Evolutionary conservation across 2,329 filamentous ascomycete species (phyloP).

Genomic region (Ascochyta pisi): DNA sequence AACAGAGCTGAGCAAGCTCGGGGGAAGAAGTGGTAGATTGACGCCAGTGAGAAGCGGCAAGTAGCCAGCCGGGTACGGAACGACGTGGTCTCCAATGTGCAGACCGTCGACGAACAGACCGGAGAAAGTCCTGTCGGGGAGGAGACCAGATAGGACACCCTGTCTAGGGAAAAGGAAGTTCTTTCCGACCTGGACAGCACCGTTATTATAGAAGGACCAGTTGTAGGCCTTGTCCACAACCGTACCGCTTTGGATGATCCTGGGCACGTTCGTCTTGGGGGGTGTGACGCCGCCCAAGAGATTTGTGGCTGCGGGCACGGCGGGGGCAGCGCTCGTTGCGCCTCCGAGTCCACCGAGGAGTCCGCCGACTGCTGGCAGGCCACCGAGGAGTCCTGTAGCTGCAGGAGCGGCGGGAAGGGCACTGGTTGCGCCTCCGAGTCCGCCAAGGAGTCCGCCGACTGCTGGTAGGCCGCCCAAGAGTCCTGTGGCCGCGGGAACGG

Average conservation of each 20-base stretch:
- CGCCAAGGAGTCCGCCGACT: neutral
- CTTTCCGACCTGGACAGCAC: constrained; percentile 23
- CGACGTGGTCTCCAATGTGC: constrained; percentile 24
- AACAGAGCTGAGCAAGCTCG: constrained; percentile 1
- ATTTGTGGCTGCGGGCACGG: constrained; percentile 2
- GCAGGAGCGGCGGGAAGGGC: neutral
- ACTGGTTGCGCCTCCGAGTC: neutral
- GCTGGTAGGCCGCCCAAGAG: neutral
- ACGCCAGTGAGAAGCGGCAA: constrained; percentile 7
- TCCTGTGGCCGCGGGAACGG: neutral
- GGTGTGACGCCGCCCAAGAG: constrained; percentile 1
- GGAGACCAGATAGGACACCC: constrained; percentile 17
- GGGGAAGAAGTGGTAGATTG: constrained; percentile 8
- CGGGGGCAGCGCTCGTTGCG: constrained; percentile 1
- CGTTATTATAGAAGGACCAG: constrained; percentile 24
- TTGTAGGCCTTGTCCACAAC: constrained; percentile 19
- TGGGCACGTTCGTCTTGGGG: neutral
- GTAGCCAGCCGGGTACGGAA: constrained; percentile 21
- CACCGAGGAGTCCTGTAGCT: neutral
- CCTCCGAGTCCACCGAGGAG: neutral
- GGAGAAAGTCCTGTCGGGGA: constrained; percentile 18
- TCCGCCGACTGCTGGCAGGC: neutral
- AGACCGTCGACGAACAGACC: constrained; percentile 26
- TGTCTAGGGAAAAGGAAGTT: constrained; percentile 22
- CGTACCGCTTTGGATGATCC: constrained; percentile 19